Evolutionary conservation across 495 filamentous ascomycete species (phyloP), one percentile per base, ranked within the genome.

Genomic region (Talaromyces borbonicus): DNA sequence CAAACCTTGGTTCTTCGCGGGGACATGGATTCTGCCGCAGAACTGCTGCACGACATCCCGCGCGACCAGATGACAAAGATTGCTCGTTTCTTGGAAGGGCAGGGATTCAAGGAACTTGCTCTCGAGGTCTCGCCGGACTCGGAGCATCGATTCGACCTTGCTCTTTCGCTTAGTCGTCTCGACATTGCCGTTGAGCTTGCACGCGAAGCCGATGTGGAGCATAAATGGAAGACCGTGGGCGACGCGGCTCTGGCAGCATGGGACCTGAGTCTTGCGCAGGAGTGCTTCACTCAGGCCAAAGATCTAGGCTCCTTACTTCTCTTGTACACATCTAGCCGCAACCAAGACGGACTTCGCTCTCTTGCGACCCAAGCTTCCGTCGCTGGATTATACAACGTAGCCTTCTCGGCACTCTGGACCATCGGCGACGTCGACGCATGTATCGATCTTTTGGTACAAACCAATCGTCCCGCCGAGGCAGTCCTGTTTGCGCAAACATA

Each of bases 201-300:
- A 1, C 73, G 79, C 29, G 70, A 85, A 58, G 81, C 87, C 1
- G 84, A 95, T 45, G 83, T 80, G 5, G 92, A 98, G 60, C 93
- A 96, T 66, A 92, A 93, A 63, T 98, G 90, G 90, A 96, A 96
- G 72, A 87, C 77, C 1, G 81, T 98, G 14, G 92, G 92, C 33
- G 92, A 98, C 52, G 85, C 89, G 1, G 93, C 93, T 22, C 74
- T 98, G 30, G 60, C 79, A 1, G 81, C 70, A 8, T 98, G 92
- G 92, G 81, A 98, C 57, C 72, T 97, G 19, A 63, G 73, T 1
- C 78, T 98, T 15, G 92, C 92, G 1, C 83, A 89, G 49, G 87
- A 95, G 63, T 97, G 93, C 67, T 98, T 97, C 66, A 73, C 72
- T 24, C 78, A 88, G 45, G 87, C 90, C 27, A 88, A 87, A 54